These are phyloP conservation scores for Monilinia fructigena DNA, from an alignment of 2,329 filamentous ascomycete species.

Conservation along the genomic window DNA sequence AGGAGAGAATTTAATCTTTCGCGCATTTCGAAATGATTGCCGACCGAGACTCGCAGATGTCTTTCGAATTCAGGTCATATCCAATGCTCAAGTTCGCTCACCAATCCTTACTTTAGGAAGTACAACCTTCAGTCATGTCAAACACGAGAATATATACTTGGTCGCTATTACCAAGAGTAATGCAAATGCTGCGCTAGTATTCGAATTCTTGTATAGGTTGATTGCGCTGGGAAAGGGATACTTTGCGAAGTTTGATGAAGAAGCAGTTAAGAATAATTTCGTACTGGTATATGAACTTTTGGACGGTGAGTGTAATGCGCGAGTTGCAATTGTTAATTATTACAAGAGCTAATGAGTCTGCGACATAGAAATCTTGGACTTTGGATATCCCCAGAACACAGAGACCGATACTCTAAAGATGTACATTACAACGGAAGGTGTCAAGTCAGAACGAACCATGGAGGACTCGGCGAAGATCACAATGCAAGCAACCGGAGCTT, in stretches of 20 bases:
- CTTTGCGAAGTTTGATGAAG: constrained; percentile 98
- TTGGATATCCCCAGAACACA: constrained; percentile 98
- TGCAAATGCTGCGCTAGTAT: constrained; percentile 95
- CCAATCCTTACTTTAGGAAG: constrained; percentile 95
- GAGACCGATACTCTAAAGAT: constrained; percentile 99
- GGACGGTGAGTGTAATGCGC: constrained; percentile 63
- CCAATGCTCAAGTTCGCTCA: constrained; percentile 94
- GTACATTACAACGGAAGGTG: constrained; percentile 99
- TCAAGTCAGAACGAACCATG: constrained; percentile 82
- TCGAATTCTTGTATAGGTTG: constrained; percentile 94
- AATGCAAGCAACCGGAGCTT: constrained; percentile 95
- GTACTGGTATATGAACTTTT: constrained; percentile 96
- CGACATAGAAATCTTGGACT: constrained; percentile 88
- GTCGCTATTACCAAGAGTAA: constrained; percentile 99
- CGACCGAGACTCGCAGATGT: constrained; percentile 96
- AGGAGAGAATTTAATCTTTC: constrained; percentile 99
- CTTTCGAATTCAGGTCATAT: constrained; percentile 99
- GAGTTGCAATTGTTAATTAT: not conserved
- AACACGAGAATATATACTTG: constrained; percentile 98
- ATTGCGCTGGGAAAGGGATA: constrained; percentile 90
- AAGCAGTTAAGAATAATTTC: constrained; percentile 99
- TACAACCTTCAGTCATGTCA: constrained; percentile 99
- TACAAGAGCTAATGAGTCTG: not conserved
- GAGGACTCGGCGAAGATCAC: constrained; percentile 98
- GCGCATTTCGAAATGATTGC: constrained; percentile 97